Evolutionary conservation across 495 filamentous ascomycete genomes (phyloP), one percentile per base, ranked within the genome.

Genomic region (Acidomyces sp.): DNA sequence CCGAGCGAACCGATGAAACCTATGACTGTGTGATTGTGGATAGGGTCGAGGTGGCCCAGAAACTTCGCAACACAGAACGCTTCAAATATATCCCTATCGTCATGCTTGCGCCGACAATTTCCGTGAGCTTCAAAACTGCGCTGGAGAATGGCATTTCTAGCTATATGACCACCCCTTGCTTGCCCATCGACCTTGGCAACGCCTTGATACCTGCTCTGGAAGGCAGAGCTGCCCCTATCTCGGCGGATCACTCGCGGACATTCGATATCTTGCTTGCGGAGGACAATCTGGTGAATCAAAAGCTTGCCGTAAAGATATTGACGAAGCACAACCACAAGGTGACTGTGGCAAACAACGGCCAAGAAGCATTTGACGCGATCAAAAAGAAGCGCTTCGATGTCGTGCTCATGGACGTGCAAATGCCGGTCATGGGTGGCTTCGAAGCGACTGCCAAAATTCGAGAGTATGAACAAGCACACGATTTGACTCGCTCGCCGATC

Each of bases 371-470:
- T 11, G 83, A 96, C 46, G 78, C 79, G 19, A 74, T 96, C 47
- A 85, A 85, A 65, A 74, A 78, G 52, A 85, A 82, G 62, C 80
- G 84, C 47, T 97, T 88, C 55, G 90, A 97, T 62, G 83, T 93
- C 52, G 90, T 97, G 46, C 64, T 99, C 33, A 99, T 99, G 90
- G 90, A 99, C 53, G 92, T 99, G 5, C 92, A 96, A 59, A 99
- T 99, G 92, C 92, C 92, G 16, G 79, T 96, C 45, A 96, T 99
- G 87, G 92, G 92, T 49, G 92, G 92, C 25, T 99, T 96, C 58
- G 92, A 99, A 62, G 85, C 92, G 26, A 99, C 92, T 15, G 85
- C 78, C 39, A 93, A 90, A 67, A 99, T 99, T 46, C 79, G 92
- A 35, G 87, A 93, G 53, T 95, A 84, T 54, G 92, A 99, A 57